Base-by-base conservation (phyloP, 768 basidiomycete genomes). In the Postia placenta region DNA sequence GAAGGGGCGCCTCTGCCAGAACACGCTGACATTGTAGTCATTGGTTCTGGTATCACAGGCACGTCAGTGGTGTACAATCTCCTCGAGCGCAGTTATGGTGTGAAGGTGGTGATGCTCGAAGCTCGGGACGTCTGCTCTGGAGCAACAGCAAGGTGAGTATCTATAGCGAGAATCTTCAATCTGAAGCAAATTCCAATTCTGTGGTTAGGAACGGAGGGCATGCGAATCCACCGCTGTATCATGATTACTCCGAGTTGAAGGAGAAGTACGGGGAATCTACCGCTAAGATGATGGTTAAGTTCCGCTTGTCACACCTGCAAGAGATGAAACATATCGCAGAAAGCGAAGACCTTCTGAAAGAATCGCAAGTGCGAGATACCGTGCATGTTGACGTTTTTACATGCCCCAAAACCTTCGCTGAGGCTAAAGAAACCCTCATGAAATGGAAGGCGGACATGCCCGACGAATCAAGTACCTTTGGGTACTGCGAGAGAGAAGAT, bases 41-140 rank as follows among this genome's bases (percentile, higher is more conserved):
- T 90, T 47, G 87, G 87, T 2, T 83, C 82, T n/a, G 87, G 87
- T 0, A 85, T 90, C 50, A 82, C 87, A 0, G 85, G 86, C 3
- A 72, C 83, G 0, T 72, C 80, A 1, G 62, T 86, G 39, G 80
- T 76, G 4, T 74, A 79, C 52, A 73, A 74, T 7, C 51, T 84
- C 20, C 67, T 88, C 14, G 67, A 72, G 35, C 61, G 58, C 22
- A 62, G 60, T 23, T 48, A 54, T 5, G 47, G 60, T 24, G 50
- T 78, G 12, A 65, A 68, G 30, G 63, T 93, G 2, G 77, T 89
- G 19, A 81, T 92, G 71, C 73, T 95, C 19, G 92, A 95, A 56
- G 92, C 91, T 3, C 68, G 92, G 47, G 85, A 87, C 11, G 72
- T 73, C 0, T 88, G 86, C 57, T 85, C 83, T 0, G 86, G 86